Conservation (phyloP, 345 rosid species). For the Eucalyptus coolabah region DNA sequence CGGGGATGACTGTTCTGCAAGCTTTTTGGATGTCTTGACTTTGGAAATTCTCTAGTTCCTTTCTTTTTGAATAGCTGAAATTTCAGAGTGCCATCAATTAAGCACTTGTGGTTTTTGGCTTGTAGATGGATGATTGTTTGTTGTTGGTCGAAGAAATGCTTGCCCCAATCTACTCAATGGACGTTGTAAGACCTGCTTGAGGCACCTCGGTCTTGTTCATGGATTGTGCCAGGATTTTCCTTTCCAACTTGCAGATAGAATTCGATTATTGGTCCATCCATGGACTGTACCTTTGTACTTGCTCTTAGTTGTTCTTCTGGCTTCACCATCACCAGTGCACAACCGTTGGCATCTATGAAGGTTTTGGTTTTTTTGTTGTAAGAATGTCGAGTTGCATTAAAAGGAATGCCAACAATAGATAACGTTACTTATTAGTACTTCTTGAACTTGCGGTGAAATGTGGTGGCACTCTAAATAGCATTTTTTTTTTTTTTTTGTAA, state of each 20-base stretch:
- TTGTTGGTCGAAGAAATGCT: conserved; percentile 6
- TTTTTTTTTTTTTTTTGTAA: too few relatives aligned
- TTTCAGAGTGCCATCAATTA: background rate
- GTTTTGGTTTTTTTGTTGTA: background rate
- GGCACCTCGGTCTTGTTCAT: background rate
- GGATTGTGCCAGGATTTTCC: background rate
- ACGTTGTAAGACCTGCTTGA: background rate
- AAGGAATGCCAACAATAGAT: background rate
- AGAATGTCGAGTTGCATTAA: background rate
- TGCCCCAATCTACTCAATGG: background rate
- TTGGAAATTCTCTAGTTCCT: background rate
- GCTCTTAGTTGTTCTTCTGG: background rate
- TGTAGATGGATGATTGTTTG: conserved; percentile 57
- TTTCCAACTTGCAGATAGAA: background rate
- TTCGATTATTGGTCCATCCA: background rate
- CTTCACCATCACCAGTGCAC: background rate
- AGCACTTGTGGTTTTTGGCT: conserved; percentile 4
- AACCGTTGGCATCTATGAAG: background rate
- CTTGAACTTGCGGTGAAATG: background rate
- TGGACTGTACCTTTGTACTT: background rate
- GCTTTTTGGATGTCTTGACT: background rate
- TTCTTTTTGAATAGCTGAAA: background rate
- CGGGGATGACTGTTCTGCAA: background rate
- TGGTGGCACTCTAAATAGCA: background rate
- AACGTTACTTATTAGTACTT: background rate